Conservation (phyloP, 2,329 filamentous ascomycete genomes). For the Phialocephala sp. region DNA sequence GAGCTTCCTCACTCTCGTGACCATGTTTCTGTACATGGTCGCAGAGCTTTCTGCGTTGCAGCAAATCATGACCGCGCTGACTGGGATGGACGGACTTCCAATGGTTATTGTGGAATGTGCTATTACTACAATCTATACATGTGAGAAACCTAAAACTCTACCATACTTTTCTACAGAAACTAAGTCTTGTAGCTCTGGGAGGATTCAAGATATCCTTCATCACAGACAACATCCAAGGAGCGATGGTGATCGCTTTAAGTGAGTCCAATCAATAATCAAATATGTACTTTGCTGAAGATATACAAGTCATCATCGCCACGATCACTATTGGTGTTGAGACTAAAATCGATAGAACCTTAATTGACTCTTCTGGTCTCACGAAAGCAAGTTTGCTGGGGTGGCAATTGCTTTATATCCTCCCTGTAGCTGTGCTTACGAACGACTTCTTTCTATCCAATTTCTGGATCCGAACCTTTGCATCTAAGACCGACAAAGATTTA, state of each 20-base stretch:
- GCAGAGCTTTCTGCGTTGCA: conserved; percentile 82
- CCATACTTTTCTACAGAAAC: neutral
- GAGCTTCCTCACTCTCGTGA: conserved; percentile 78
- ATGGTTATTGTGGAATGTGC: conserved; percentile 78
- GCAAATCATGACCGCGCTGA: conserved; percentile 76
- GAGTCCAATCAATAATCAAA: conserved; percentile 15
- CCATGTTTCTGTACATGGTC: conserved; percentile 87
- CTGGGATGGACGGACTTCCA: conserved; percentile 75
- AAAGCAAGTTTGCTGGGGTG: conserved; percentile 75
- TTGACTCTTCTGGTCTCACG: conserved; percentile 72
- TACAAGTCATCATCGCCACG: conserved; percentile 68
- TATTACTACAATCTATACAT: conserved; percentile 84
- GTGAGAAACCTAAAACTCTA: conserved; percentile 49
- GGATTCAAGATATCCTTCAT: conserved; percentile 86
- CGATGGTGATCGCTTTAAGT: conserved; percentile 74
- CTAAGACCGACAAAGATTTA: conserved; percentile 78
- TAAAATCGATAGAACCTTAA: conserved; percentile 70
- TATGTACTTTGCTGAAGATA: neutral
- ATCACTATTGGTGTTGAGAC: conserved; percentile 80
- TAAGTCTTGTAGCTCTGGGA: conserved; percentile 63
- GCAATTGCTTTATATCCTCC: conserved; percentile 85
- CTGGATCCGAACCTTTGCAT: conserved; percentile 84
- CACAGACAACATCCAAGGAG: conserved; percentile 82
- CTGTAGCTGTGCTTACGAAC: conserved; percentile 81
- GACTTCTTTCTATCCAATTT: conserved; percentile 86